Evolutionary conservation across 495 filamentous ascomycete species (phyloP).

Genomic region (Durotheca rogersii): DNA sequence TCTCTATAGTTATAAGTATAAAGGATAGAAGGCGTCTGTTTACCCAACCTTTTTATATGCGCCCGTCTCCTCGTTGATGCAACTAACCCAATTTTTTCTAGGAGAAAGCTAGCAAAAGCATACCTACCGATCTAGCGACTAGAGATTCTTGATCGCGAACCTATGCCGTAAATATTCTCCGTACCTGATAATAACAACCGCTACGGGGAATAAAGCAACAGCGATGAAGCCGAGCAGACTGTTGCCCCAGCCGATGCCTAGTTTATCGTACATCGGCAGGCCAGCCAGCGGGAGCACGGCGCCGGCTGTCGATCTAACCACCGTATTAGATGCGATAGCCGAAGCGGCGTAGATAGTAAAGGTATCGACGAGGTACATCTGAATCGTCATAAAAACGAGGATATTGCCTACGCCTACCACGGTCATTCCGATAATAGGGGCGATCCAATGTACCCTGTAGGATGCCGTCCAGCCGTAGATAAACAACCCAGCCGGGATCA

Average conservation of each 20-base stretch:
- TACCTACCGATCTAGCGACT: neutral
- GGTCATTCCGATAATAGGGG: conserved; percentile 51
- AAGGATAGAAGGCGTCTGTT: neutral
- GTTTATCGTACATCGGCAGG: conserved; percentile 49
- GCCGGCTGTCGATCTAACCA: conserved; percentile 55
- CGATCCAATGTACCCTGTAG: conserved; percentile 63
- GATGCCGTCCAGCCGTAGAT: conserved; percentile 58
- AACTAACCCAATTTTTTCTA: neutral
- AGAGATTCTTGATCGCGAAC: conserved; percentile 45
- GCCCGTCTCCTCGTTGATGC: neutral
- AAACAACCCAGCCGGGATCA: conserved; percentile 44
- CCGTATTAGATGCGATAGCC: conserved; percentile 54
- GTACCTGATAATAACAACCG: conserved; percentile 54
- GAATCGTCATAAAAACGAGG: conserved; percentile 49
- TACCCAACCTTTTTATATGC: neutral
- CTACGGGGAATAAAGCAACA: conserved; percentile 51
- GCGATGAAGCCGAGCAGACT: conserved; percentile 57
- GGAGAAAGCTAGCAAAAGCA: neutral
- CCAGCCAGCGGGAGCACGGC: conserved; percentile 61
- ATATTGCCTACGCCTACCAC: conserved; percentile 52
- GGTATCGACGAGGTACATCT: conserved; percentile 59
- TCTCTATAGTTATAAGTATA: conserved; percentile 1
- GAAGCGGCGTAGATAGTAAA: conserved; percentile 64
- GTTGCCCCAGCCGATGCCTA: conserved; percentile 67
- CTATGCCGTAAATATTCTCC: conserved; percentile 52